These are phyloP conservation scores for Pseudogymnoascus sp. DNA, from an alignment of 2,329 filamentous ascomycete species.

Conservation along the genomic window DNA sequence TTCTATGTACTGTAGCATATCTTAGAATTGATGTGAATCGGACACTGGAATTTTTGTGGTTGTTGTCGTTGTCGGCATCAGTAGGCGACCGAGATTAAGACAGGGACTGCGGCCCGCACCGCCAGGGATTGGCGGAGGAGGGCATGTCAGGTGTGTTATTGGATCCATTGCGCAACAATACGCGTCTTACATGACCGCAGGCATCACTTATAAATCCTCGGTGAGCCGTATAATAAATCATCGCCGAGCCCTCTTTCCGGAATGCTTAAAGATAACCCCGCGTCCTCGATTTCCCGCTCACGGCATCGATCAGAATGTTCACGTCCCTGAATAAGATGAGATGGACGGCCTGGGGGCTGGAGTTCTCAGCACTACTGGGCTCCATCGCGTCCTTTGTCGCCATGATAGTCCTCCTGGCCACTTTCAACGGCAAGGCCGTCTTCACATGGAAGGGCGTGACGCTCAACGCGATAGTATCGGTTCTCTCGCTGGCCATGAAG, in stretches of 20 bases:
- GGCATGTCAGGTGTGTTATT: no score
- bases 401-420: not conserved
- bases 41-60: no score
- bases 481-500: not conserved
- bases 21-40: no score
- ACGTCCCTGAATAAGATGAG: not conserved
- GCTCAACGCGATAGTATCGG: not conserved
- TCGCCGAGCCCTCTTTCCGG: not conserved
- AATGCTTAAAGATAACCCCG: not conserved
- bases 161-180: no score
- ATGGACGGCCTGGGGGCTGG: not conserved
- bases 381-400: not conserved
- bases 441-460: not conserved
- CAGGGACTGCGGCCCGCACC: no score
- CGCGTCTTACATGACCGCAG: no score
- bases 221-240: no score
- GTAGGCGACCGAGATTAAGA: no score
- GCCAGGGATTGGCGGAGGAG: no score
- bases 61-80: no score
- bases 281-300: not conserved
- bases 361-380: not conserved
- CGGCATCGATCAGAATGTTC: not conserved
- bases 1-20: no score
- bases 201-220: not conserved
- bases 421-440: not conserved